These are phyloP conservation scores for Curvularia sp. DNA, from an alignment of 2,329 filamentous ascomycete species.

Conservation along the genomic window DNA sequence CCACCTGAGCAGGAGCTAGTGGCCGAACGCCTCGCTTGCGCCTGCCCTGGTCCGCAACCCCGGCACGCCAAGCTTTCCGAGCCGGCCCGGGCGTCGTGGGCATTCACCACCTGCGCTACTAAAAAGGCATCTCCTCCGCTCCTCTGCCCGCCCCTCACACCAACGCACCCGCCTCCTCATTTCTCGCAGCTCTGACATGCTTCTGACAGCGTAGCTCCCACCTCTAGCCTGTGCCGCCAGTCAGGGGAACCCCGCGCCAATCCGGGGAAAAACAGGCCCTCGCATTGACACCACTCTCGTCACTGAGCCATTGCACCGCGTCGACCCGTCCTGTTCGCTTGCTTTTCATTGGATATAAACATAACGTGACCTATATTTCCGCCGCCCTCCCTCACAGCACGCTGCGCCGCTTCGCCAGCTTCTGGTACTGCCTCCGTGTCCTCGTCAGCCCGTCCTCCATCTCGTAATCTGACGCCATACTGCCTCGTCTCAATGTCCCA, in stretches of 20 bases:
- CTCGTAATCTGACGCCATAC: constrained; percentile 38
- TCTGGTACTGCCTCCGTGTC: constrained; percentile 43
- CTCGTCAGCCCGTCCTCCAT: constrained; percentile 47
- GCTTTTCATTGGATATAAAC: background rate
- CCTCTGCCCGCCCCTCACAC: background rate
- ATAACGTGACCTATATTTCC: background rate
- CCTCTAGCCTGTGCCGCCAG: background rate
- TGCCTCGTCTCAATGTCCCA: constrained; percentile 28
- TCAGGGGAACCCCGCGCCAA: background rate
- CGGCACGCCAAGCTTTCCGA: constrained; percentile 6
- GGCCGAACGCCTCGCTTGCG: constrained; percentile 5
- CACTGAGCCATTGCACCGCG: background rate
- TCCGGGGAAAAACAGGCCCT: background rate
- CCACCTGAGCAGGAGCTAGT: constrained; percentile 5
- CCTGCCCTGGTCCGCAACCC: background rate
- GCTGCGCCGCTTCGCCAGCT: constrained; percentile 48
- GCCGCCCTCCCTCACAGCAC: constrained; percentile 32
- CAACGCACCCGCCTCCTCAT: background rate
- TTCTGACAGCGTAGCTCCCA: background rate
- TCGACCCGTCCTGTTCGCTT: background rate
- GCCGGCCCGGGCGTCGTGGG: background rate
- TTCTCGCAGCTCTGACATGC: background rate
- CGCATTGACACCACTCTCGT: background rate
- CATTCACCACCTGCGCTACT: background rate
- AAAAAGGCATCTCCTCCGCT: background rate